Base-by-base conservation (phyloP, 306 rosid genomes). In the Sophora flavescens region DNA sequence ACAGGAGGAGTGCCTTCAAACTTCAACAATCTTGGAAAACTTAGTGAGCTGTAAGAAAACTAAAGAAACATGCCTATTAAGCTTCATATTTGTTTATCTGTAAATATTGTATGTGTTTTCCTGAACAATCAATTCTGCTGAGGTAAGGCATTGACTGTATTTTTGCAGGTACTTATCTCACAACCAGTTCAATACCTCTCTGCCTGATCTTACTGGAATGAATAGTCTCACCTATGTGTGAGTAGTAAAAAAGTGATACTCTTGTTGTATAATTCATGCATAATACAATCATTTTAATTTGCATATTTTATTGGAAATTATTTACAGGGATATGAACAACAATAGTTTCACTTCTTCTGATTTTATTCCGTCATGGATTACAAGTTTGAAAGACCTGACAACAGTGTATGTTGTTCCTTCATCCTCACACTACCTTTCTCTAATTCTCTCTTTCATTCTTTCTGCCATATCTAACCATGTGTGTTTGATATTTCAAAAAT, bases 171-270 rank as follows among this genome's bases (percentile, higher is more conserved):
- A 59, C 73, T 85, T 89, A 81, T 83, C 90, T 66, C 78, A 88
- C 80, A 91, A 91, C 45, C 39, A 47, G 51, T 63, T 91, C 44
- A 86, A 18, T 30, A 88, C 90, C 57, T 79, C 74, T 53, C 44
- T 88, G 60, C 95, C 93, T 1, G 74, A 88, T 77, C 86, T 91
- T 44, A 78, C 73, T 17, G 82, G 89, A 75, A 58, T 86, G 89
- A 80, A n/a, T 47, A 57, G n/a, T 10, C 91, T 89, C 61, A 32
- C 16, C 9, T 85, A 64, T 66, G 78, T 89, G 97, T 91, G 84
- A 82, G 97, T 79, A 26, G 48, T 28, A 69, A 56, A 39, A 63
- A 18, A 39, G 16, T 60, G 33, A 63, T 14, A 39, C 3, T 45
- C 28, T 56, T 56, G 26, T 57, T 39, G 11, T 30, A 30, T 64